These are phyloP conservation scores for Pseudogymnoascus sp. DNA, from an alignment of 2,329 filamentous ascomycete species.

Conservation along the genomic window DNA sequence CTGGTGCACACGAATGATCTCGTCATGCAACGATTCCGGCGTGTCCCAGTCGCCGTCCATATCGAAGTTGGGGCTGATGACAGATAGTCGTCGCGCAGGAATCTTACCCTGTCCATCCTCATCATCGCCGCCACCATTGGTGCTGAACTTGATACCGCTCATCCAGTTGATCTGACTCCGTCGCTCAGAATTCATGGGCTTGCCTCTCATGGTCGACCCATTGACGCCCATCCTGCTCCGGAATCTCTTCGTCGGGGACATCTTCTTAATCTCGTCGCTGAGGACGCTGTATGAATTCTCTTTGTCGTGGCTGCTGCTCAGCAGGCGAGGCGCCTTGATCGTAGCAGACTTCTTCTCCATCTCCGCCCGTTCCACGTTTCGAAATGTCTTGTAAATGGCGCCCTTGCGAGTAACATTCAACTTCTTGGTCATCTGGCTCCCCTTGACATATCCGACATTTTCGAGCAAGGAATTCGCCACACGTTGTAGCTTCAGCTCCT, in stretches of 20 bases:
- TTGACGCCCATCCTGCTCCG: constrained; percentile 17
- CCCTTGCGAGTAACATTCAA: constrained; percentile 73
- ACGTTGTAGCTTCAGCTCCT: constrained; percentile 69
- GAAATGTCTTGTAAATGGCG: constrained; percentile 77
- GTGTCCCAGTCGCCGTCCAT: constrained; percentile 45
- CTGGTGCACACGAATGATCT: constrained; percentile 53
- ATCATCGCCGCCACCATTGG: constrained; percentile 17
- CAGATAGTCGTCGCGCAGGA: constrained; percentile 23
- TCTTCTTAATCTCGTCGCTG: constrained; percentile 32
- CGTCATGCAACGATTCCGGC: constrained; percentile 52
- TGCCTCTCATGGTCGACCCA: constrained; percentile 26
- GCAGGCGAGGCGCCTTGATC: constrained; percentile 51
- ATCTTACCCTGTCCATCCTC: constrained; percentile 16
- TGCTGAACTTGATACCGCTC: constrained; percentile 57
- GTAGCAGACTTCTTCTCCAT: constrained; percentile 52
- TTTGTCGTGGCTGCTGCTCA: constrained; percentile 32
- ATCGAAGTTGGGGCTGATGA: constrained; percentile 26
- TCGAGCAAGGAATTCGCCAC: constrained; percentile 57
- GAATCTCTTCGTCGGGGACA: constrained; percentile 31
- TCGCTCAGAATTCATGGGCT: constrained; percentile 22
- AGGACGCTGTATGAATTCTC: constrained; percentile 19
- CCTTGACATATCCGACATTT: constrained; percentile 65
- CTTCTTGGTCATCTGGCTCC: constrained; percentile 53
- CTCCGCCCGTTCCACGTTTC: constrained; percentile 55
- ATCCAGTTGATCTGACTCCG: constrained; percentile 61